These are phyloP conservation scores for Verticillium dahliae DNA, from an alignment of 2,329 filamentous ascomycete genomes.

Conservation along the genomic window DNA sequence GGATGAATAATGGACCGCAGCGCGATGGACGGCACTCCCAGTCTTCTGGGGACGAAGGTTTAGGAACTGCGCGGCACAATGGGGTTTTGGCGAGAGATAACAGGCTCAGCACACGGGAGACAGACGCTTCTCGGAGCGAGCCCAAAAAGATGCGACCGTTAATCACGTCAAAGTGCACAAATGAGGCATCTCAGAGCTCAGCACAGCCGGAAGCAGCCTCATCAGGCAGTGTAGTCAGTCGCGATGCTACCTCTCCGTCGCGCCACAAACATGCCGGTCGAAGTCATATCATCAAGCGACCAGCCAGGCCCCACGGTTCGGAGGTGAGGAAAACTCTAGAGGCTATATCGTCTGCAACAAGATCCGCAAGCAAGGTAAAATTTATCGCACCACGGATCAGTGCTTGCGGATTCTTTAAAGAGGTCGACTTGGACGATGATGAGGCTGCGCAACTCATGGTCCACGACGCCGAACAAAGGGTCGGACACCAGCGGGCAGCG, in stretches of 20 bases:
- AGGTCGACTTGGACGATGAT: constrained; percentile 20
- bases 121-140: too few relatives aligned
- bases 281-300: not conserved
- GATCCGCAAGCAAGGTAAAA: not conserved
- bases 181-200: too few relatives aligned
- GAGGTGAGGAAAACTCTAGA: not conserved
- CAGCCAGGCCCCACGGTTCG: not conserved
- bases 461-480: not conserved
- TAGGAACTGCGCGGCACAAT: not conserved
- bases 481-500: not conserved
- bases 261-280: not conserved
- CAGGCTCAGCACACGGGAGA: too few relatives aligned
- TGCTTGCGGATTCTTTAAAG: constrained; percentile 29
- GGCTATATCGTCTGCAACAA: not conserved
- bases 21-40: not conserved
- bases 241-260: not conserved
- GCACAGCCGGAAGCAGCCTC: too few relatives aligned
- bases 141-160: too few relatives aligned
- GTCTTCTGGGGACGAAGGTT: not conserved
- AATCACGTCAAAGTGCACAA: too few relatives aligned
- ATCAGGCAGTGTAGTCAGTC: not conserved
- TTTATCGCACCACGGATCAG: not conserved
- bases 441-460: constrained; percentile 16
- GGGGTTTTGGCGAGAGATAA: too few relatives aligned
- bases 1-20: not conserved